Conservation (phyloP, 2,329 filamentous ascomycete genomes). For the Fusarium liriodendri region DNA sequence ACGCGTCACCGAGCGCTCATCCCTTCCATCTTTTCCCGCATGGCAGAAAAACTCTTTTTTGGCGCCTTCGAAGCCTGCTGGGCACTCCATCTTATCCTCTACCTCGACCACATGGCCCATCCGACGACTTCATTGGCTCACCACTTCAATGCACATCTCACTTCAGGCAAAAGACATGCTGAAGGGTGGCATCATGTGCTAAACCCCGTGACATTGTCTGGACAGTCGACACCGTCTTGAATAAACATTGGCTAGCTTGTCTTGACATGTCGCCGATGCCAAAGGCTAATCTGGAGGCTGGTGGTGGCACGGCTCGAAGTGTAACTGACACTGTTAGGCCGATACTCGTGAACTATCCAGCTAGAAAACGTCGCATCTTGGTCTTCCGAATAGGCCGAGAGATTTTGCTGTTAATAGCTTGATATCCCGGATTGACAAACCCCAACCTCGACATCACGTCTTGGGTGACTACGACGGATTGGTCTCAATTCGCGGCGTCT, state of each 20-base stretch:
- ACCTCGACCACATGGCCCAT: constrained; percentile 40
- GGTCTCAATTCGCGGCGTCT: not conserved
- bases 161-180: not conserved
- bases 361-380: not conserved
- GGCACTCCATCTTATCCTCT: constrained; percentile 34
- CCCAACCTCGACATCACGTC: not conserved
- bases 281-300: not conserved
- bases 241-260: not conserved
- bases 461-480: no score
- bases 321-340: not conserved
- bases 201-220: constrained; percentile 8
- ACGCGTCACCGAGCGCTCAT: constrained; percentile 20
- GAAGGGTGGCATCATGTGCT: constrained; percentile 14
- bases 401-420: not conserved
- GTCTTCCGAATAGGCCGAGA: not conserved
- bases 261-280: not conserved
- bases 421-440: not conserved
- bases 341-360: not conserved
- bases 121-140: constrained; percentile 35
- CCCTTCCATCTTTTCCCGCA: constrained; percentile 6
- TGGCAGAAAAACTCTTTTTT: constrained; percentile 4
- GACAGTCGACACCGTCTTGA: not conserved
- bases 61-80: not conserved
- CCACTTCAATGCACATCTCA: not conserved
- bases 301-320: not conserved